Conservation (phyloP, 139 green algal genomes). For the Chlamydomonas sphaeroides region DNA sequence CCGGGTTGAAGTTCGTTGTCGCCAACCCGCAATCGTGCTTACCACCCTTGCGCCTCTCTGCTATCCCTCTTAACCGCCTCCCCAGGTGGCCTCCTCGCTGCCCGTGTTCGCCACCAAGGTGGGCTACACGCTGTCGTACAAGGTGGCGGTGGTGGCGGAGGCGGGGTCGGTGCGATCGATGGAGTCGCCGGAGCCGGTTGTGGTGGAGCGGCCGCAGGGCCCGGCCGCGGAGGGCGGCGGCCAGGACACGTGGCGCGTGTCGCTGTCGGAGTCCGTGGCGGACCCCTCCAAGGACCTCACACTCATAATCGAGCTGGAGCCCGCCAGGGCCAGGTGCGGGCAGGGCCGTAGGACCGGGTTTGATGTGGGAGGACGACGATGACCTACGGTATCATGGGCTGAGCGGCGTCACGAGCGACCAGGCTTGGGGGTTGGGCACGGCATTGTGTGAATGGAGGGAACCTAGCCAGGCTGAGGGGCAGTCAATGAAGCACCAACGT, state of each 20-base stretch:
- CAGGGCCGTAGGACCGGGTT: no score
- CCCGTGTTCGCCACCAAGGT: conserved; percentile 21
- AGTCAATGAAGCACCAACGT: no score
- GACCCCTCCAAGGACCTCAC: conserved; percentile 50
- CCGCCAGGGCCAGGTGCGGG: background rate
- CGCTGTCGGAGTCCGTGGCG: conserved; percentile 7
- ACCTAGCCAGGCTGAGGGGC: no score
- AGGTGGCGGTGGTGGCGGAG: background rate
- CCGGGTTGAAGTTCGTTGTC: no score
- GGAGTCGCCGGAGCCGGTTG: conserved; percentile 14
- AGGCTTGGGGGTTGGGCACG: no score
- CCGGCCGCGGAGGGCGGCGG: background rate
- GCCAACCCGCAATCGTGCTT: no score
- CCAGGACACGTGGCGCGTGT: background rate
- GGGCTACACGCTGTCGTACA: conserved; percentile 46
- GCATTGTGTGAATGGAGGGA: no score
- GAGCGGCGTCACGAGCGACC: no score
- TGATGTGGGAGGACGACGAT: no score
- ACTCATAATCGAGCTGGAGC: conserved; percentile 41
- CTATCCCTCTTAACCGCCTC: no score
- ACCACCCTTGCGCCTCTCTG: no score
- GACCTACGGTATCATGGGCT: no score
- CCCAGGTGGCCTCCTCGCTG: background rate
- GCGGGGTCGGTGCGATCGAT: conserved; percentile 5
- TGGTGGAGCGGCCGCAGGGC: background rate